Evolutionary conservation across 495 filamentous ascomycete species (phyloP).

Genomic region (Lophiotrema nucula): DNA sequence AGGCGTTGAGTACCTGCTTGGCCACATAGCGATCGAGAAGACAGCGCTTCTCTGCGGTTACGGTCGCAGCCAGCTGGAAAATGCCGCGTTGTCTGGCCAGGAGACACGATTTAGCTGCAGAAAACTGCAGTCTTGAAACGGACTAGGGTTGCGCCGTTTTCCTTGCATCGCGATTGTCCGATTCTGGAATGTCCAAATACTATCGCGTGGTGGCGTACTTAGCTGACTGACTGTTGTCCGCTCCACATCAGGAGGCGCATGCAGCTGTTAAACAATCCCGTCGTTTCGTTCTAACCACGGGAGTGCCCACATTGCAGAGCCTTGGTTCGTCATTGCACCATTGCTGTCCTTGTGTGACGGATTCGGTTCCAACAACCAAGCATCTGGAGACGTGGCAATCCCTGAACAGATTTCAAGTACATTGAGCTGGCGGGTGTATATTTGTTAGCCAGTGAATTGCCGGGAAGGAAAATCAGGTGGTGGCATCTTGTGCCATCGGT

Average conservation of each 20-base stretch:
- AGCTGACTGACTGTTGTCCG: background rate
- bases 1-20: background rate
- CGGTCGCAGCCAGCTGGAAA: background rate
- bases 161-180: background rate
- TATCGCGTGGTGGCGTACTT: background rate
- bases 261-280: constrained; percentile 2
- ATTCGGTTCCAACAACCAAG: constrained; percentile 7
- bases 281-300: constrained; percentile 19
- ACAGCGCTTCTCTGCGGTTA: constrained; percentile 17
- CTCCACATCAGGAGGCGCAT: background rate
- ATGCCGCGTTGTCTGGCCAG: background rate
- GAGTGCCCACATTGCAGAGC: constrained; percentile 11
- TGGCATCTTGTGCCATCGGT: too few species aligned
- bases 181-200: background rate
- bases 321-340: constrained; percentile 25
- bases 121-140: constrained; percentile 5
- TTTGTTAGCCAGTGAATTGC: background rate
- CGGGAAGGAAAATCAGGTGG: background rate
- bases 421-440: background rate
- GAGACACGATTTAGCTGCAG: constrained; percentile 1
- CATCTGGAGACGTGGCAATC: constrained; percentile 17
- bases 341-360: constrained; percentile 12
- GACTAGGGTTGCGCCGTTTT: background rate
- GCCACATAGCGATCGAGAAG: background rate
- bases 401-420: background rate